phyloP scores from a whole-genome alignment of 2,329 filamentous ascomycete genomes.

The Xylaria hypoxylon region DNA sequence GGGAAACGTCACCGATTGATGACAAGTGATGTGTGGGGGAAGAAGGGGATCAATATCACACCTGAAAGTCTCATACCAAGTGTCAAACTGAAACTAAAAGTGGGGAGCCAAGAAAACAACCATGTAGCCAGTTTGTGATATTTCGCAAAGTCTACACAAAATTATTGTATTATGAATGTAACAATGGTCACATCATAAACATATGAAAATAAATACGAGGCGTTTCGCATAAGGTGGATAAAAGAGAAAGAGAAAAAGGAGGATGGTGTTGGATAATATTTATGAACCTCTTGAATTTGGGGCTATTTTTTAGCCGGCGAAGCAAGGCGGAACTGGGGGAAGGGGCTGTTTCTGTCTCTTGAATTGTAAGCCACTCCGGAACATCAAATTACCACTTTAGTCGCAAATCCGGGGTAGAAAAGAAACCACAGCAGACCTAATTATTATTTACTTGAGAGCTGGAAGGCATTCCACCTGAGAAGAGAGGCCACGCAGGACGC shows the following conservation, averaged over 20 bases:
- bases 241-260: neutral
- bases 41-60: neutral
- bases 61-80: neutral
- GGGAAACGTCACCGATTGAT: neutral
- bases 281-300: neutral
- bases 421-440: too few species aligned
- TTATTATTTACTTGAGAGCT: too few species aligned
- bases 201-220: neutral
- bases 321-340: constrained; percentile 11
- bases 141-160: neutral
- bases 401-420: too few species aligned
- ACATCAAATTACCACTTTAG: too few species aligned
- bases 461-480: neutral
- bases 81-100: neutral
- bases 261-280: neutral
- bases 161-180: neutral
- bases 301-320: neutral
- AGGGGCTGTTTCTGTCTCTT: neutral
- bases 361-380: neutral
- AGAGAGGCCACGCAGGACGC: neutral
- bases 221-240: neutral
- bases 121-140: neutral
- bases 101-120: neutral
- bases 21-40: neutral
- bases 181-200: neutral